Percentiles rank a stretch among this genome's conserved stretches.
Evolutionary conservation across 495 filamentous ascomycete species (phyloP).

Genomic region (Pseudevernia furfuracea): DNA sequence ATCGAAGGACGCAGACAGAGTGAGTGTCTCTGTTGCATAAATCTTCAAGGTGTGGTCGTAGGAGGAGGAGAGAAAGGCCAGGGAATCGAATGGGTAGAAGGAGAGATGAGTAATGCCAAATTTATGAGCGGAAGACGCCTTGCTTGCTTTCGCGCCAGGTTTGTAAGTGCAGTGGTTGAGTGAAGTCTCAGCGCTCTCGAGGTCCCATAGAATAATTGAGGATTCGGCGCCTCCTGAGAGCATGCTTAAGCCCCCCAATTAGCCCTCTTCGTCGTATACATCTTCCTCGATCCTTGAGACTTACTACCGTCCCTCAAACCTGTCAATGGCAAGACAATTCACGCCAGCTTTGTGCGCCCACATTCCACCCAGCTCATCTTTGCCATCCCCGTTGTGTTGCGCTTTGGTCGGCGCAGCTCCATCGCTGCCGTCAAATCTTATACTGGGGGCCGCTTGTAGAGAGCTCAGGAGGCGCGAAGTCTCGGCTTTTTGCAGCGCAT

Average conservation of each 20-base stretch:
- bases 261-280: constrained; percentile 18
- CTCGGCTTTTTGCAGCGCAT: constrained; percentile 55
- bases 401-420: constrained; percentile 23
- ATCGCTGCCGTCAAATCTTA: constrained; percentile 59
- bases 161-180: constrained; percentile 39
- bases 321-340: constrained; percentile 65
- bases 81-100: constrained; percentile 81
- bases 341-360: constrained; percentile 70
- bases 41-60: constrained; percentile 79
- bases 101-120: constrained; percentile 76
- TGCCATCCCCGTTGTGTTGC: constrained; percentile 18
- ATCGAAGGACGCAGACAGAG: constrained; percentile 56
- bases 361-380: constrained; percentile 28
- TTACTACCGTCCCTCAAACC: constrained; percentile 69
- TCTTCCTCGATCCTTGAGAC: constrained; percentile 20
- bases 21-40: constrained; percentile 58
- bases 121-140: constrained; percentile 50
- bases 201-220: constrained; percentile 75
- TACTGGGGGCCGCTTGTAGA: constrained; percentile 53
- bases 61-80: constrained; percentile 72
- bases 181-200: constrained; percentile 46
- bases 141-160: constrained; percentile 41
- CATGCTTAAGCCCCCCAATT: constrained; percentile 43
- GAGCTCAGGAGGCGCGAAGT: constrained; percentile 51
- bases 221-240: constrained; percentile 77